phyloP scores from a whole-genome alignment of 495 filamentous ascomycete genomes.

The Aspergillus conjunctus region DNA sequence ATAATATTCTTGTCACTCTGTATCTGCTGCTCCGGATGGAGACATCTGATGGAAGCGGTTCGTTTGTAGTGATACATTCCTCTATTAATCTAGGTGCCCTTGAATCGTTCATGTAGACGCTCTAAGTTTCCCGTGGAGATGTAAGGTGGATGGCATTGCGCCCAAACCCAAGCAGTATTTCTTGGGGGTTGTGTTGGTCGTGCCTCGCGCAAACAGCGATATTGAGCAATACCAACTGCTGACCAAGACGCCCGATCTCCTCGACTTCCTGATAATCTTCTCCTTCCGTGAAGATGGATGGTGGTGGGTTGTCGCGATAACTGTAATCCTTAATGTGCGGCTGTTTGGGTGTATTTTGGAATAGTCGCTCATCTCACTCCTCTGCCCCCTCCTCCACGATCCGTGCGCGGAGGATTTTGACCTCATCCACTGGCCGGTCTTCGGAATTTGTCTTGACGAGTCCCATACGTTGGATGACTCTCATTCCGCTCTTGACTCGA shows the following conservation, averaged over 20 bases:
- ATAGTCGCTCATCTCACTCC: constrained; percentile 32
- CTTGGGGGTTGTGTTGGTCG: not conserved
- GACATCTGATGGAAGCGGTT: constrained; percentile 78
- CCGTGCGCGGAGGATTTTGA: constrained; percentile 75
- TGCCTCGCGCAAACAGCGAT: not conserved
- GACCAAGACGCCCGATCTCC: not conserved
- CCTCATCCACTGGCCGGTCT: constrained; percentile 79
- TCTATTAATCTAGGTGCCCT: constrained; percentile 17
- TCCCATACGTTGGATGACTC: constrained; percentile 85
- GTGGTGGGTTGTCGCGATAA: constrained; percentile 4
- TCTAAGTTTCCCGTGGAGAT: constrained; percentile 3
- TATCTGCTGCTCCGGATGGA: constrained; percentile 92
- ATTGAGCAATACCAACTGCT: not conserved
- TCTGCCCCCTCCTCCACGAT: constrained; percentile 61
- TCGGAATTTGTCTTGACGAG: constrained; percentile 80
- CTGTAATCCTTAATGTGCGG: not conserved
- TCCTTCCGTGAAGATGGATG: not conserved
- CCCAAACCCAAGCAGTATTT: not conserved
- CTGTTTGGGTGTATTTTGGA: not conserved
- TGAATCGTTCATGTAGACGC: not conserved
- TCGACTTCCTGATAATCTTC: not conserved
- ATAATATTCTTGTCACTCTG: constrained; percentile 70
- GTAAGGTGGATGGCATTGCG: not conserved
- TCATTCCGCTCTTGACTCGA: constrained; percentile 81
- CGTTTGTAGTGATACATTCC: constrained; percentile 63